Evolutionary conservation across 352 stramenopile genomes (phyloP), one percentile per base, ranked within the genome.

Genomic region (Blastocystis sp.): DNA sequence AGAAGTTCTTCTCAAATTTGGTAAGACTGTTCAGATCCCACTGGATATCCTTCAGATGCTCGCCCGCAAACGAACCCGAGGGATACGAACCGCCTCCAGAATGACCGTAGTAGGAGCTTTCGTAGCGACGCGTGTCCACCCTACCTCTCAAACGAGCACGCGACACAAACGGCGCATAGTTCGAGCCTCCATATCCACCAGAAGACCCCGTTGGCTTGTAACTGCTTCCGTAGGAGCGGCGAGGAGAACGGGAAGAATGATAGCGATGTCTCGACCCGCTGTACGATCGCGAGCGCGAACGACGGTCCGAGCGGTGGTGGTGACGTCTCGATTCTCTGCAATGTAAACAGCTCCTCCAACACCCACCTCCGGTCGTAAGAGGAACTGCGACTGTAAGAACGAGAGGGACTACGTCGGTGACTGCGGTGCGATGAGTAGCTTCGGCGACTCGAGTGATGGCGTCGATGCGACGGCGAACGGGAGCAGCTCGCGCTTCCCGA

Each of bases 1-100:
- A 98, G 87, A 99, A 98, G 88, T 98, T 97, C 89, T 98, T 98
- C 88, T 98, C 94, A 87, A 99, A 99, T 24, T 94, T 90, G 0
- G 94, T 93, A 9, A 98, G 90, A 87, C 96, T 92, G 32, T 92
- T 89, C 56, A 97, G 84, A 81, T 96, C 92, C 91, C 96, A 98
- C 87, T 97, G 91, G 90, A 99, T 98, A 73, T 95, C 61, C 44
- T 85, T 72, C 24, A 75, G 34, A 85, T 75, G 56, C 18, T 67
- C 61, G 34, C 56, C 56, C 34, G 75, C 61, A 42, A 75, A 85
- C 6, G 56, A 59, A 38, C 16, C 36, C 21, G 67, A 29, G 34
- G 7, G 21, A 34, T n/a, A 65, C 3, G 24, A 36, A 27, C 32
- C 57, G 40, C n/a, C 48, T 46, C 69, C 53, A 40, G 21, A 49